These are phyloP conservation scores for Pythium grandisporangium DNA, from an alignment of 352 stramenopile species.

Conservation along the genomic window DNA sequence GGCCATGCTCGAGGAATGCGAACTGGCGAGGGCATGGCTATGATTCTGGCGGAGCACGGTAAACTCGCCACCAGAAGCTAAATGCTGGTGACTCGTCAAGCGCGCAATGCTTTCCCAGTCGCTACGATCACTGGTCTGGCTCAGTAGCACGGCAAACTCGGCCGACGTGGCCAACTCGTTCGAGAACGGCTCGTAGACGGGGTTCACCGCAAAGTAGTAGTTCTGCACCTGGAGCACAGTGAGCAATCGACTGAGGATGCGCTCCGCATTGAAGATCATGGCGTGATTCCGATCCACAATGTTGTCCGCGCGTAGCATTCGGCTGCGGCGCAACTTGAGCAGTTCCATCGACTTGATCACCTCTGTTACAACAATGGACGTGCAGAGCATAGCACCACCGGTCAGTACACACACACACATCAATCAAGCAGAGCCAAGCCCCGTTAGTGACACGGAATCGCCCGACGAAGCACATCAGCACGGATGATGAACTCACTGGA, in stretches of 20 bases:
- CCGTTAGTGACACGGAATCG: no score
- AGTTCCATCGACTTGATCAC: conserved; percentile 93
- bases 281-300: conserved; percentile 92
- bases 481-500: conserved; percentile 63
- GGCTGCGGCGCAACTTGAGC: conserved; percentile 76
- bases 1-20: no score
- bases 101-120: conserved; percentile 72
- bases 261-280: conserved; percentile 81
- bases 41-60: conserved; percentile 31
- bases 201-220: conserved; percentile 78
- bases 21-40: not conserved
- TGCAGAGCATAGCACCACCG: conserved; percentile 2
- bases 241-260: conserved; percentile 67
- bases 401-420: no score
- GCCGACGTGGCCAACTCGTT: conserved; percentile 71
- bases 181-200: conserved; percentile 75
- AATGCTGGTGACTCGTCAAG: conserved; percentile 32
- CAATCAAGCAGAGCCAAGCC: no score
- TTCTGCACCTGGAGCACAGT: conserved; percentile 75
- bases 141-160: conserved; percentile 75
- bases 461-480: no score
- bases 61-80: conserved; percentile 38
- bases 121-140: conserved; percentile 57
- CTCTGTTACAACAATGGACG: conserved; percentile 25
- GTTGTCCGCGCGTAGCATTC: conserved; percentile 69